Percentiles rank a stretch among this genome's conserved stretches.
Evolutionary conservation across 495 filamentous ascomycete species (phyloP).

Genomic region (Aspergillus haitiensis): DNA sequence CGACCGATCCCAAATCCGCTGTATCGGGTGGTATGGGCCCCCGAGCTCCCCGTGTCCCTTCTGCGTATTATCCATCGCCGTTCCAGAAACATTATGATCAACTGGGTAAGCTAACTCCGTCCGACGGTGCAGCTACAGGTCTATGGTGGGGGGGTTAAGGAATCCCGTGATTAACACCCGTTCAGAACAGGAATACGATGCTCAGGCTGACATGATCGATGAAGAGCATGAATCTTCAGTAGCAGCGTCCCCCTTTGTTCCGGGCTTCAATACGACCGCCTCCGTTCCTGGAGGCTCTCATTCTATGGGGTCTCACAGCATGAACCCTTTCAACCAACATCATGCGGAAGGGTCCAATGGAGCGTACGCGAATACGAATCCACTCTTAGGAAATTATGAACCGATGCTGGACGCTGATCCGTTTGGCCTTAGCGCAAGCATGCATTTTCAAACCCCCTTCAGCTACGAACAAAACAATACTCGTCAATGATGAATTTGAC

Average conservation of each 20-base stretch:
- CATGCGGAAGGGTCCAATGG: conserved; percentile 39
- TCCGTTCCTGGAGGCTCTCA: conserved; percentile 46
- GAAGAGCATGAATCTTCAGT: conserved; percentile 72
- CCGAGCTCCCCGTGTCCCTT: conserved; percentile 40
- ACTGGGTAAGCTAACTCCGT: conserved; percentile 85
- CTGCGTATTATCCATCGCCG: conserved; percentile 74
- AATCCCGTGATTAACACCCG: conserved; percentile 11
- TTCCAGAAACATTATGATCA: conserved; percentile 96
- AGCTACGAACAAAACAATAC: conserved; percentile 63
- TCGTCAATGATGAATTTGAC: conserved; percentile 33
- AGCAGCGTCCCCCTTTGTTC: conserved; percentile 66
- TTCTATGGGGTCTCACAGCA: conserved; percentile 33
- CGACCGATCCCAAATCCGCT: conserved; percentile 38
- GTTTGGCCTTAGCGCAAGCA: conserved; percentile 85
- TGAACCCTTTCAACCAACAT: conserved; percentile 42
- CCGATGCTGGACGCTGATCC: conserved; percentile 86
- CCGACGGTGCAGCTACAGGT: conserved; percentile 21
- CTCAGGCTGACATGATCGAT: conserved; percentile 91
- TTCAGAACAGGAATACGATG: conserved; percentile 99
- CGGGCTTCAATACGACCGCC: conserved; percentile 50
- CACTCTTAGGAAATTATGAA: conserved; percentile 73
- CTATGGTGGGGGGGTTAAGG: background rate
- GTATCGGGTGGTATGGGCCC: conserved; percentile 28
- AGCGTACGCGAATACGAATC: conserved; percentile 58
- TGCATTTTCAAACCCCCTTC: conserved; percentile 92